Evolutionary conservation across 306 rosid species (phyloP).

Genomic region (Pyrus pyrifolia): DNA sequence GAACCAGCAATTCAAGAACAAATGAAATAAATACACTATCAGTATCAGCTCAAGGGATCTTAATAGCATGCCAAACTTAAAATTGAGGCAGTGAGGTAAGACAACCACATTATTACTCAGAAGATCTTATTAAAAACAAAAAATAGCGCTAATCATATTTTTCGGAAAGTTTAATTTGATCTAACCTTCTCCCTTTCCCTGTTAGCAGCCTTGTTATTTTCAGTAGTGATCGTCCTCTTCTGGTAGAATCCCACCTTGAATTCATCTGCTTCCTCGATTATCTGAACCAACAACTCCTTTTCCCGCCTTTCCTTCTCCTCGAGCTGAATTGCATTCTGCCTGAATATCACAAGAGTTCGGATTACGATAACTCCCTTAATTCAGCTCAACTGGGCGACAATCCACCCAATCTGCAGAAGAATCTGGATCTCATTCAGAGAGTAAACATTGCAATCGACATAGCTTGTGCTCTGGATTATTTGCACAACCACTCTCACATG

Average conservation of each 20-base stretch:
- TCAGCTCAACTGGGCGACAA: background rate
- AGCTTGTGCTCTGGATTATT: too few relatives aligned
- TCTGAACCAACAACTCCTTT: constrained; percentile 30
- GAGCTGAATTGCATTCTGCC: constrained; percentile 32
- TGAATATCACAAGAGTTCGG: background rate
- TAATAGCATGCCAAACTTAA: background rate
- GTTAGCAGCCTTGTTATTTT: constrained; percentile 25
- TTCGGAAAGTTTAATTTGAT: background rate
- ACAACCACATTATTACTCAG: background rate
- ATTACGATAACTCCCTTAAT: background rate
- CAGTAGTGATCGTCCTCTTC: constrained; percentile 26
- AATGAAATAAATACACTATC: background rate
- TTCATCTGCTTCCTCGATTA: constrained; percentile 30
- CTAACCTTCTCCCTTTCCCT: constrained; percentile 45
- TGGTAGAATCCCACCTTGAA: constrained; percentile 35
- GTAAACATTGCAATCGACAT: too few relatives aligned
- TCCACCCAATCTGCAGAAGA: too few relatives aligned
- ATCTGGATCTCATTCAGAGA: too few relatives aligned
- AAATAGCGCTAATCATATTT: background rate
- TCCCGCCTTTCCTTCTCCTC: constrained; percentile 40
- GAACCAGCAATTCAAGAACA: background rate
- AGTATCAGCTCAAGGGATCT: background rate
- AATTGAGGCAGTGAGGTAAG: background rate
- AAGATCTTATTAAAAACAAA: background rate
- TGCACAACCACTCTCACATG: too few relatives aligned